Evolutionary conservation across 805 yeast species (phyloP), one percentile per base, ranked within the genome.

Genomic region (Candida takata): DNA sequence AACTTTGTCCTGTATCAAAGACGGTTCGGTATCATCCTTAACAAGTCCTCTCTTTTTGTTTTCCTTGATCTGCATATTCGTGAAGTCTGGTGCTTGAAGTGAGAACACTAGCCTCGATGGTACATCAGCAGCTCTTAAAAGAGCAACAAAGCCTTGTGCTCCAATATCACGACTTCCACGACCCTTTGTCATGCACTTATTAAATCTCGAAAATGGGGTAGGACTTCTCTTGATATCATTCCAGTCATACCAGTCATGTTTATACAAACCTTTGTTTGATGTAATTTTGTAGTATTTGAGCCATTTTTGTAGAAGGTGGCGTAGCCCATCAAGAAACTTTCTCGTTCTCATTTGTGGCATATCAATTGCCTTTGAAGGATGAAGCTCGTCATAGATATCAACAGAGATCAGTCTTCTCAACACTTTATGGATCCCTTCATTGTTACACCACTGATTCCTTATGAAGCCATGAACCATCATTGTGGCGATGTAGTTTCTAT

Each of bases 11-110:
- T 34, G 33, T 1, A 44, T 33, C 4, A 49, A 34, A 3, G 24
- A n/a, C 8, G 34, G 24, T 8, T 20, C 23, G 6, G 29, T 23
- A n/a, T 27, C 8, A 8, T 15, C 8, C 15, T 32, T 14, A 5
- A 12, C 15, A 13, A 10, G 17, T 10, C 16, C 17, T 15, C 15
- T 16, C 23, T 17, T 15, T 10, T 3, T 16, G 15, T 28, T 19
- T 4, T 34, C n/a, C 14, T 42, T 46, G 21, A 49, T 40, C 21
- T 41, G 44, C 32, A 43, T 42, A 25, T 42, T 34, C 9, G 87
- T 79, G 45, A 78, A 84, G 54, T 92, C 96, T 0, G 96, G 88
- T 0, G 96, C 92, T 53, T 92, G 98, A 23, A 88, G 51, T 1
- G 96, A 88, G 48, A 80, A 79, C 0, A 87, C 77, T 19, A 92